Percentiles rank a stretch among this genome's conserved stretches.
Evolutionary conservation across 2,329 filamentous ascomycete species (phyloP).

Genomic region (Corynespora cassiicola): DNA sequence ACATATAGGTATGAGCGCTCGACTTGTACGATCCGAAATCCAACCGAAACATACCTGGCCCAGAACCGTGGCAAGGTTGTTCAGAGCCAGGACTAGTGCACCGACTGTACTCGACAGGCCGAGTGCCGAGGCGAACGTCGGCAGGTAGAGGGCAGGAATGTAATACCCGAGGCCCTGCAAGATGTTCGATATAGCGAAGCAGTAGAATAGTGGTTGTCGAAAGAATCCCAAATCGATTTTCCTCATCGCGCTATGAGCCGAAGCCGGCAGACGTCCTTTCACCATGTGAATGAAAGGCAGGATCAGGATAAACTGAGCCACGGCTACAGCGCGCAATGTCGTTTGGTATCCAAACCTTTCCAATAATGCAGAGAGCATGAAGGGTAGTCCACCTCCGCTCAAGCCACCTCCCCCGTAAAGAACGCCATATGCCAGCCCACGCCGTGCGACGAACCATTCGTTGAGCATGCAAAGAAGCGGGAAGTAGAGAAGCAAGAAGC

Average conservation of each 20-base stretch:
- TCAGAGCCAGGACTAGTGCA: constrained; percentile 39
- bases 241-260: constrained; percentile 24
- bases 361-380: constrained; percentile 47
- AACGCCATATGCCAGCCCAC: constrained; percentile 58
- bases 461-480: constrained; percentile 55
- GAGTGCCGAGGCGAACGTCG: constrained; percentile 34
- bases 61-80: constrained; percentile 40
- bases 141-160: constrained; percentile 46
- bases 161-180: constrained; percentile 47
- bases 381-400: constrained; percentile 50
- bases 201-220: constrained; percentile 26
- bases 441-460: constrained; percentile 59
- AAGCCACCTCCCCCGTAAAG: constrained; percentile 51
- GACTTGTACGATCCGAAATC: constrained; percentile 44
- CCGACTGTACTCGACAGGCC: constrained; percentile 27
- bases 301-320: constrained; percentile 35
- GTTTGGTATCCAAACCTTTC: constrained; percentile 45
- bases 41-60: constrained; percentile 43
- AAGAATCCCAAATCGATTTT: constrained; percentile 40
- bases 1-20: constrained; percentile 36
- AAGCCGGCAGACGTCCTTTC: constrained; percentile 44
- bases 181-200: constrained; percentile 46
- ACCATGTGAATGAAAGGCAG: constrained; percentile 43
- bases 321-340: constrained; percentile 48
- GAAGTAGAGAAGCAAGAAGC: constrained; percentile 58